phyloP scores from a whole-genome alignment of 2,329 filamentous ascomycete genomes.

The Phyllosticta citribraziliensis region DNA sequence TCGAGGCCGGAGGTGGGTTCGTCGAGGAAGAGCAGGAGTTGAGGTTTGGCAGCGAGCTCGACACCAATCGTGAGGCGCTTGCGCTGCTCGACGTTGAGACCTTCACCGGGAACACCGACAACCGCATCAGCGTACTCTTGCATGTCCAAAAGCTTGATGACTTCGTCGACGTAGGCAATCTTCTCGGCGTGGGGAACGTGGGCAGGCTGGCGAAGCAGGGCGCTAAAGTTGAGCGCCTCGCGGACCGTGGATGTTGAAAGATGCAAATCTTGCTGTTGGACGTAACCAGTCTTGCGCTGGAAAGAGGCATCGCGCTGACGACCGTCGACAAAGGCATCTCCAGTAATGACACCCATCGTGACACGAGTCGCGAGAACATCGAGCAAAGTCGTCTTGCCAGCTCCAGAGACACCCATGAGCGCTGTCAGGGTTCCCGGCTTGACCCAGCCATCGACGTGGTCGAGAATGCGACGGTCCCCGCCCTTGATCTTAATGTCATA shows the following conservation, averaged over 20 bases:
- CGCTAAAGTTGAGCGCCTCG: constrained; percentile 73
- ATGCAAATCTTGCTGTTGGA: constrained; percentile 82
- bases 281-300: constrained; percentile 79
- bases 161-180: constrained; percentile 72
- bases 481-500: constrained; percentile 66
- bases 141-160: constrained; percentile 82
- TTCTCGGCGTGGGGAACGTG: constrained; percentile 60
- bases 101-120: constrained; percentile 77
- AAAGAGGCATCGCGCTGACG: constrained; percentile 63
- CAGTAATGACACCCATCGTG: constrained; percentile 72
- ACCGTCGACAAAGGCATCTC: constrained; percentile 72
- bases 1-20: constrained; percentile 65
- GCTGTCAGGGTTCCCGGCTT: constrained; percentile 79
- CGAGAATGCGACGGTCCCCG: constrained; percentile 60
- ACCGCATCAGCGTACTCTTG: constrained; percentile 75
- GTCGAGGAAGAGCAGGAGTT: constrained; percentile 61
- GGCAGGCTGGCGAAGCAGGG: constrained; percentile 66
- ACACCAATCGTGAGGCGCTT: constrained; percentile 54
- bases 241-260: constrained; percentile 69
- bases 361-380: constrained; percentile 72
- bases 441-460: constrained; percentile 79
- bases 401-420: constrained; percentile 60
- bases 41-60: constrained; percentile 42
- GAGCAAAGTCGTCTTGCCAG: constrained; percentile 79
- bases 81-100: constrained; percentile 47